Base-by-base conservation (phyloP, 176 grass and related monocot genomes). In the Oryza glaberrima region DNA sequence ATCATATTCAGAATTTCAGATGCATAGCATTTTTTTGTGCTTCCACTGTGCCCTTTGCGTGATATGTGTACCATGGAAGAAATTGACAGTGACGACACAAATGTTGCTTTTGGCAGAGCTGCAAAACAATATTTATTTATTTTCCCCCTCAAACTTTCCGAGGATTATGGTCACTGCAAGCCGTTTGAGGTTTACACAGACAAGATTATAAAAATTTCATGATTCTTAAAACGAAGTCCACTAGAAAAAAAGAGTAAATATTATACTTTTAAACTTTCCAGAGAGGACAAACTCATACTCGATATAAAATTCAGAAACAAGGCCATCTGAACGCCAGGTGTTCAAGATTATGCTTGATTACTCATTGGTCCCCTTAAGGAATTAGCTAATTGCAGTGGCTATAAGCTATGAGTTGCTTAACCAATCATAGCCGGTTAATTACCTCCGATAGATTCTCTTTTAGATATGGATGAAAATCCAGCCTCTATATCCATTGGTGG, bases 301-400 rank as follows among this genome's bases (percentile, higher is more conserved):
- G 34, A 48, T 78, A 78, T 83, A 83, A 75, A 83, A 75, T 74
- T 38, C 0, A 4, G 65, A 28, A 75, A 30, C 63, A 65, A 80
- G 75, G 89, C 67, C 63, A 69, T 83, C 65, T 46, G 19, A 69
- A 41, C 3, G 77, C 76, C 80, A 83, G 38, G 63, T 76, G 75
- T 90, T 90, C 68, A 78, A 79, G 58, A 58, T 68, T 78, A 67
- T 46, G 48, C 14, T 26, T 81, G 32, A 36, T 36, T 70, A 26
- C 23, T 66, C 32, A 74, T 30, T 80, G 69, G 54, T 54, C 72
- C 15, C 60, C 30, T 32, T 32, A 32, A 32, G 30, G 30, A 32
- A 32, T 32, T 32, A 32, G 30, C 30, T 32, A 32, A 32, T 32
- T 32, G 30, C 30, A 32, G 30, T 32, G 30, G 30, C 30, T 32